phyloP scores from a whole-genome alignment of 176 grass and related monocot genomes.

The Poa annua region DNA sequence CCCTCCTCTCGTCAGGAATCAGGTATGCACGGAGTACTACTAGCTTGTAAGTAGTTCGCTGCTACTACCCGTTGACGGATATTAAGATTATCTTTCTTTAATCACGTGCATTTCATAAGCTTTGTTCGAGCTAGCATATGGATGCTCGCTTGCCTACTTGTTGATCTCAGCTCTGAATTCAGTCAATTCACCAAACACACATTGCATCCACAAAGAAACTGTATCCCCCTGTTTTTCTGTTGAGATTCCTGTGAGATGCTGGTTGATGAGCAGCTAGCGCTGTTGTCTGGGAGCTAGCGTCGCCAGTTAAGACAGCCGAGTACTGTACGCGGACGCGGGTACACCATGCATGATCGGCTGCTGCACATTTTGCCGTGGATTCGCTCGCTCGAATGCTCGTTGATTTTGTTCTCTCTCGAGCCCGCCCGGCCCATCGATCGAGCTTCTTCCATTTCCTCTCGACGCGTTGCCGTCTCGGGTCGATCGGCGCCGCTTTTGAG shows the following conservation, averaged over 20 bases:
- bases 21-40: not conserved
- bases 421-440: not conserved
- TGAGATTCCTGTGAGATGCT: not conserved
- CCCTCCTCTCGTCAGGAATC: not conserved
- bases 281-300: no score
- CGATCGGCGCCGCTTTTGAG: constrained; percentile 39
- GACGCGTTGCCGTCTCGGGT: not conserved
- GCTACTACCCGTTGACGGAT: no score
- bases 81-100: not conserved
- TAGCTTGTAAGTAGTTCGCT: not conserved
- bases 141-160: not conserved
- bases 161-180: not conserved
- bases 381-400: not conserved
- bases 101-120: not conserved
- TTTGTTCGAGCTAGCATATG: not conserved
- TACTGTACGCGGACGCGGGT: not conserved
- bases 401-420: not conserved
- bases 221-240: not conserved
- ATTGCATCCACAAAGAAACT: not conserved
- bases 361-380: constrained; percentile 11
- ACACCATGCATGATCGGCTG: not conserved
- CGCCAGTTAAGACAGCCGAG: not conserved
- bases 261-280: no score
- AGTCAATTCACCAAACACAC: no score
- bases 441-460: not conserved